Evolutionary conservation across 2,329 filamentous ascomycete species (phyloP).

Genomic region (Amauroascus niger): DNA sequence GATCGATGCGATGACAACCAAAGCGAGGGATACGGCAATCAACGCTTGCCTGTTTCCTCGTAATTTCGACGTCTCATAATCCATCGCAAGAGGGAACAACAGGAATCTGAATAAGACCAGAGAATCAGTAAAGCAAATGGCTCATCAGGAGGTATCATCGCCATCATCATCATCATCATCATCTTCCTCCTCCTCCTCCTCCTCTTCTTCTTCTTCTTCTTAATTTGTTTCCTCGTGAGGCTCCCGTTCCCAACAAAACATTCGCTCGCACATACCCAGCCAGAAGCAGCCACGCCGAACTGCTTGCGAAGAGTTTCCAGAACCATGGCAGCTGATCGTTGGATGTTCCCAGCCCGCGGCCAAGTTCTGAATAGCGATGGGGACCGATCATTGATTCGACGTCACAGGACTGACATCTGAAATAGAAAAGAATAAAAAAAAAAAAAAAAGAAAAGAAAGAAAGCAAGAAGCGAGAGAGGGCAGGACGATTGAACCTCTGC

Average conservation of each 20-base stretch:
- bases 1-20: conserved; percentile 24
- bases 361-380: conserved; percentile 16
- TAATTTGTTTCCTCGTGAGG: too few relatives aligned
- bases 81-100: conserved; percentile 26
- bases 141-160: too few relatives aligned
- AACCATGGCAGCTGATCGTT: conserved; percentile 17
- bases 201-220: too few relatives aligned
- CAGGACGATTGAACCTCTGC: not conserved
- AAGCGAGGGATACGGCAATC: conserved; percentile 22
- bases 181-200: too few relatives aligned
- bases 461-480: not conserved
- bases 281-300: conserved; percentile 24
- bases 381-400: conserved; percentile 11
- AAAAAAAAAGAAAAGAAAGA: too few relatives aligned
- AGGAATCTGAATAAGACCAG: conserved; percentile 27
- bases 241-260: too few relatives aligned
- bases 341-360: conserved; percentile 13
- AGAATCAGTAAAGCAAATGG: not conserved
- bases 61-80: conserved; percentile 16
- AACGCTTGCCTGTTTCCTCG: conserved; percentile 21
- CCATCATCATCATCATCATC: too few relatives aligned
- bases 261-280: conserved; percentile 25
- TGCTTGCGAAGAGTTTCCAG: conserved; percentile 23
- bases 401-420: conserved; percentile 13
- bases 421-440: too few relatives aligned